Conservation (phyloP, 192 early-diverging fungal genomes). For the Glomus cerebriforme region DNA sequence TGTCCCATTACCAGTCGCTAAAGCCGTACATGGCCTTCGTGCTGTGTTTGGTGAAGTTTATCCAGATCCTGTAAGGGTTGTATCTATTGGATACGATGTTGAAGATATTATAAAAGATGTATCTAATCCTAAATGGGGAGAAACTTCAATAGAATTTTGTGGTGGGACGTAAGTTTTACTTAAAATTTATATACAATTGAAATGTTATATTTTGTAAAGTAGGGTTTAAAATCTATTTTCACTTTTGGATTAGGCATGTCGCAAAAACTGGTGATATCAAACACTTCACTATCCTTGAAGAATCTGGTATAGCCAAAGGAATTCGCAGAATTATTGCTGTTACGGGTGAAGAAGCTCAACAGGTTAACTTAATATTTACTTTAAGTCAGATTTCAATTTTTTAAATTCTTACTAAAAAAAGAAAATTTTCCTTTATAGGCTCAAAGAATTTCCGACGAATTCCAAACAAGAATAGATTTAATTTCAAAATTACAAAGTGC, state of each 20-base stretch:
- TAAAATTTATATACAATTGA: background rate
- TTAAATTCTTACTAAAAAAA: background rate
- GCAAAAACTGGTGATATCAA: conserved; percentile 88
- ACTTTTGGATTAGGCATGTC: conserved; percentile 66
- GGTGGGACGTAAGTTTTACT: conserved; percentile 78
- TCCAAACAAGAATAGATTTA: conserved; percentile 61
- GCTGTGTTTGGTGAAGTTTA: conserved; percentile 98
- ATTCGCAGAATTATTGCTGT: conserved; percentile 93
- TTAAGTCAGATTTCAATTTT: background rate
- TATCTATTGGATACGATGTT: conserved; percentile 87
- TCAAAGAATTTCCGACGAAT: conserved; percentile 67
- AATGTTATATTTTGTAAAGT: background rate
- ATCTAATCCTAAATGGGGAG: conserved; percentile 76
- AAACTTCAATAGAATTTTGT: conserved; percentile 93
- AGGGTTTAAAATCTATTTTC: background rate
- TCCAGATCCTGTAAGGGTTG: conserved; percentile 96
- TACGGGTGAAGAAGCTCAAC: conserved; percentile 88
- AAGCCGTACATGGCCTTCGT: conserved; percentile 87
- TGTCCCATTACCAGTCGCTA: conserved; percentile 78
- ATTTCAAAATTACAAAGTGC: conserved; percentile 60
- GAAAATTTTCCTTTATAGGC: conserved; percentile 39
- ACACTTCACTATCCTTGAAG: conserved; percentile 84
- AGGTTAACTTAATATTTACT: conserved; percentile 8
- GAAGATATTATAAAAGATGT: conserved; percentile 84
- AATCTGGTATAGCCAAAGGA: conserved; percentile 92